A percentile compares a stretch with the other conserved stretches of the same genome.
Evolutionary conservation across 331 rosid genomes (phyloP).

Genomic region (Arachis monticola): DNA sequence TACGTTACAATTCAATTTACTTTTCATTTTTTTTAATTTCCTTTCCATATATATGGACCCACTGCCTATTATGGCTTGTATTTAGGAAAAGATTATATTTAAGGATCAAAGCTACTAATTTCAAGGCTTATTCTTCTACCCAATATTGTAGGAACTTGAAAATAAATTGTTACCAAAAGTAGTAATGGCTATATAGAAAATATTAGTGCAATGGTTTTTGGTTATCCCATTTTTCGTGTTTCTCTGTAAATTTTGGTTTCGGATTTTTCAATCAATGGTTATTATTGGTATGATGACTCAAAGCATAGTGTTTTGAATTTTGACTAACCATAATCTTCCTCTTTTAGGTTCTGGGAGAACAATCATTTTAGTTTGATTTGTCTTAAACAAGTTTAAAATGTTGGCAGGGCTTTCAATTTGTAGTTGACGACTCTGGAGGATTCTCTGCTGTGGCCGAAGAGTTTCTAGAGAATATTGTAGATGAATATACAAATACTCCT

Average conservation of each 20-base stretch:
- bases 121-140: neutral
- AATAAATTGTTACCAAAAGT: constrained; percentile 3
- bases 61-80: constrained; percentile 15
- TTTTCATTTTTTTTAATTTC: neutral
- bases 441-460: constrained; percentile 83
- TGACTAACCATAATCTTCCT: constrained; percentile 6
- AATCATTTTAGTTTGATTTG: constrained; percentile 30
- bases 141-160: constrained; percentile 27
- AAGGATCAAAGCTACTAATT: constrained; percentile 15
- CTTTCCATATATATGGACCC: constrained; percentile 1
- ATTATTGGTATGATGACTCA: neutral
- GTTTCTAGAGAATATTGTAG: constrained; percentile 76
- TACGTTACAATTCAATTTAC: neutral
- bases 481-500: constrained; percentile 73
- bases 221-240: constrained; percentile 4
- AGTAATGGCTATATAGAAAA: neutral
- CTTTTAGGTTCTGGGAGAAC: neutral
- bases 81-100: neutral
- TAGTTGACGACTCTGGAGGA: constrained; percentile 84
- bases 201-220: neutral
- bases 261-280: constrained; percentile 31
- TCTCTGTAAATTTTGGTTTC: constrained; percentile 14
- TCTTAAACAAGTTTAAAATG: constrained; percentile 33
- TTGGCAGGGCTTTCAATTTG: constrained; percentile 81
- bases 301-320: constrained; percentile 20